Evolutionary conservation across 805 yeast species (phyloP).

Genomic region (Lipomyces orientalis): DNA sequence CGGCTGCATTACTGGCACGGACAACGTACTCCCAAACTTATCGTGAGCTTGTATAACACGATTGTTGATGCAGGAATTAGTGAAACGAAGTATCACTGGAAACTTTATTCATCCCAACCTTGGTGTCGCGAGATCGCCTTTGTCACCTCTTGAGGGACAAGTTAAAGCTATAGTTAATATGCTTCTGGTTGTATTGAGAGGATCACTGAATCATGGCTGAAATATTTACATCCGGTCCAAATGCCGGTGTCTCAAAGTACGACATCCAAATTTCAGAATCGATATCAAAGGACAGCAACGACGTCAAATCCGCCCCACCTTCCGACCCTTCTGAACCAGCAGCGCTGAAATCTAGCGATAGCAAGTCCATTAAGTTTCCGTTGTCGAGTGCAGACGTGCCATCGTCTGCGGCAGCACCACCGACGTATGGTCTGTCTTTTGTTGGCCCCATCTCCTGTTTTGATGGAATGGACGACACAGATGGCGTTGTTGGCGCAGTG

Average conservation of each 20-base stretch:
- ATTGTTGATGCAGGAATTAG: too few relatives aligned
- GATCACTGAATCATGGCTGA: too few relatives aligned
- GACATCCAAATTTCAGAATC: constrained; percentile 27
- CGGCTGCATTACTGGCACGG: too few relatives aligned
- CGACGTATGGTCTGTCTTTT: background rate
- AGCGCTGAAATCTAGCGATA: constrained; percentile 2
- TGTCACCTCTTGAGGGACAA: too few relatives aligned
- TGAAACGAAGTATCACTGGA: too few relatives aligned
- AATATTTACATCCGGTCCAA: background rate
- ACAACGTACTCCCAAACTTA: too few relatives aligned
- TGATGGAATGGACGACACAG: background rate
- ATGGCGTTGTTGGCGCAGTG: background rate
- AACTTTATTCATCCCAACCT: too few relatives aligned
- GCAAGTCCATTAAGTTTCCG: constrained; percentile 2
- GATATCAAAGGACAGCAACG: constrained; percentile 32
- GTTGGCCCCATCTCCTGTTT: background rate
- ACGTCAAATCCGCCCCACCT: constrained; percentile 24
- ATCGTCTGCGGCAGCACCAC: background rate
- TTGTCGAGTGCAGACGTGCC: background rate
- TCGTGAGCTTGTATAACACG: too few relatives aligned
- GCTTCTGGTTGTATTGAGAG: too few relatives aligned
- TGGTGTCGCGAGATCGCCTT: too few relatives aligned
- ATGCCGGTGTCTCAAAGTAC: background rate
- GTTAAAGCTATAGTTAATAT: too few relatives aligned
- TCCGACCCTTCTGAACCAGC: constrained; percentile 16